phyloP scores from a whole-genome alignment of 2,329 filamentous ascomycete genomes.

The Phialophora macrospora region DNA sequence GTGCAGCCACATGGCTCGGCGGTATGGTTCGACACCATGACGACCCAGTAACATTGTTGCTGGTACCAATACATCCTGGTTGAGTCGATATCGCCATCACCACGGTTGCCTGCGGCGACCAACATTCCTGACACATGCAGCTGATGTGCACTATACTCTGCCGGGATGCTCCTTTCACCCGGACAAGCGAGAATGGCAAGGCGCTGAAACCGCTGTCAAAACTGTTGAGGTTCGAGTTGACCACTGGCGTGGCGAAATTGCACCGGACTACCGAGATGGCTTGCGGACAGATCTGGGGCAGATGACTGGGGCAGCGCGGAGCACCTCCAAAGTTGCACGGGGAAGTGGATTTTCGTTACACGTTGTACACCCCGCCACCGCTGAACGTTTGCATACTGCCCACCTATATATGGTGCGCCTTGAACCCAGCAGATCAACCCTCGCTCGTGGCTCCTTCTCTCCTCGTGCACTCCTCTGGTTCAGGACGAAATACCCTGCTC shows the following conservation, averaged over 20 bases:
- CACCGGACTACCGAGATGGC: not conserved
- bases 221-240: conserved; percentile 7
- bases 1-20: conserved; percentile 23
- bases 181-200: conserved; percentile 6
- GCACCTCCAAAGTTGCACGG: conserved; percentile 15
- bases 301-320: conserved; percentile 26
- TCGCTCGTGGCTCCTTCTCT: conserved; percentile 5
- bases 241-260: conserved; percentile 1
- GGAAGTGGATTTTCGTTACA: conserved; percentile 20
- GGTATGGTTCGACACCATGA: conserved; percentile 4
- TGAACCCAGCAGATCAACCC: conserved; percentile 9
- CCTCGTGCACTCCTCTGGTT: not conserved
- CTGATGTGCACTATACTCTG: conserved; percentile 3
- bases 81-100: conserved; percentile 8
- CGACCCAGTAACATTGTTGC: not conserved
- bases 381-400: conserved; percentile 16
- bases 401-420: conserved; percentile 27
- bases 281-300: conserved; percentile 25
- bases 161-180: conserved; percentile 23
- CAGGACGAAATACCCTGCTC: not conserved
- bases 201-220: conserved; percentile 1
- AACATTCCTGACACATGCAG: not conserved
- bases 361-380: conserved; percentile 17
- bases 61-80: not conserved
- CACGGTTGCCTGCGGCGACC: not conserved